phyloP scores from a whole-genome alignment of 1,284 basidiomycete genomes.

The Phlebopus sp. region DNA sequence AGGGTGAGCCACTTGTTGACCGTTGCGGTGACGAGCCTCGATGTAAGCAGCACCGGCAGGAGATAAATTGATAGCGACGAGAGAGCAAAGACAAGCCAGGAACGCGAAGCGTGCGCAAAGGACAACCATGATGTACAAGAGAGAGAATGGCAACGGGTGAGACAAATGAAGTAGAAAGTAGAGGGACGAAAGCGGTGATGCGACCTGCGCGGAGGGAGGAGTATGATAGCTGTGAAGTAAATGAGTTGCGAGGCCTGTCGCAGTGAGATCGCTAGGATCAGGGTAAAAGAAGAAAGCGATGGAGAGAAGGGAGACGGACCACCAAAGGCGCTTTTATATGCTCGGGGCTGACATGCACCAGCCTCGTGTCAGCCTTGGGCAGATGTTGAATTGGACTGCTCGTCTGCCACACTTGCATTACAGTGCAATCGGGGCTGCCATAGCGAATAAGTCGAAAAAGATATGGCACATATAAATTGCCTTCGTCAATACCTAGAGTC shows the following conservation, averaged over 20 bases:
- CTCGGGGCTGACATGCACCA: slow-evolving; percentile 11
- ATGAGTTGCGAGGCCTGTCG: slow-evolving; percentile 18
- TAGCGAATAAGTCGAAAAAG: too few relatives aligned
- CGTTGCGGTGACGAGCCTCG: slow-evolving; percentile 5
- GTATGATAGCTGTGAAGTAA: background rate
- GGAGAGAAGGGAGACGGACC: slow-evolving; percentile 3
- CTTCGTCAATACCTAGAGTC: background rate
- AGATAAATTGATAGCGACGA: slow-evolving; percentile 15
- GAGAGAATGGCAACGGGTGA: background rate
- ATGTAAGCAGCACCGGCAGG: slow-evolving; percentile 22
- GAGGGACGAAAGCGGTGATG: background rate
- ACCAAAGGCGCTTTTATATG: slow-evolving; percentile 21
- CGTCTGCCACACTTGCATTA: slow-evolving; percentile 14
- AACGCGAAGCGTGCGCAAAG: slow-evolving; percentile 18
- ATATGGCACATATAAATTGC: too few relatives aligned
- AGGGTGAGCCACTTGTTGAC: slow-evolving; percentile 6
- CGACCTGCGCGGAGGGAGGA: slow-evolving; percentile 21
- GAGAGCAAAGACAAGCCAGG: slow-evolving; percentile 24
- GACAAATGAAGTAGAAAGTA: background rate
- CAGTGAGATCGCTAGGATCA: slow-evolving; percentile 28
- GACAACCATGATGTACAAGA: slow-evolving; percentile 15
- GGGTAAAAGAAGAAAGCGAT: slow-evolving; percentile 8
- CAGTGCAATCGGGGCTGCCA: background rate
- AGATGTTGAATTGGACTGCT: slow-evolving; percentile 8
- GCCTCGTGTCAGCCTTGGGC: slow-evolving; percentile 19